These are phyloP conservation scores for Penicillium waksmanii DNA, from an alignment of 495 filamentous ascomycete species.

Conservation along the genomic window DNA sequence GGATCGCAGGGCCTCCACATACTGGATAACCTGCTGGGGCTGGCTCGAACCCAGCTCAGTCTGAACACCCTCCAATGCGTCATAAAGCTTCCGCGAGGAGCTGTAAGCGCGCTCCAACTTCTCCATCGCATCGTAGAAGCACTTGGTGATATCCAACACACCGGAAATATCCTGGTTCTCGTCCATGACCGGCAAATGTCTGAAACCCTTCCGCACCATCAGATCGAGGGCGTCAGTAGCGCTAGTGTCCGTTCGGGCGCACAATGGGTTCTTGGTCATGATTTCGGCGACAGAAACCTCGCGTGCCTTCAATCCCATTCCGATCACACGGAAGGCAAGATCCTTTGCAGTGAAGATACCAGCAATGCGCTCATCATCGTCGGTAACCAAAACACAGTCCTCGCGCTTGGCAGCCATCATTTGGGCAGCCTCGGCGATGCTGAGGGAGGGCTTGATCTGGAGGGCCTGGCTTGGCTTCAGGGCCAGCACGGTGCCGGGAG, in stretches of 20 bases:
- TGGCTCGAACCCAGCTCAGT: slow-evolving; percentile 95
- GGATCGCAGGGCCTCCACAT: slow-evolving; percentile 89
- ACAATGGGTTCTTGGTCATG: slow-evolving; percentile 99
- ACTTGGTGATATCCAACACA: slow-evolving; percentile 98
- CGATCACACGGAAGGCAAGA: slow-evolving; percentile 94
- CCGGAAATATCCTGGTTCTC: slow-evolving; percentile 99
- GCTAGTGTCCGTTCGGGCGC: slow-evolving; percentile 95
- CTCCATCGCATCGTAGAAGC: slow-evolving; percentile 99
- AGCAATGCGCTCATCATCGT: slow-evolving; percentile 95
- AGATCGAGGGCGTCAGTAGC: slow-evolving; percentile 96
- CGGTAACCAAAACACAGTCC: slow-evolving; percentile 98
- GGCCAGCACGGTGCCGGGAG: slow-evolving; percentile 92
- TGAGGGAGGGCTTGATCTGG: slow-evolving; percentile 95
- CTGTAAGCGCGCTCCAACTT: slow-evolving; percentile 96
- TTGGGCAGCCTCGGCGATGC: slow-evolving; percentile 94
- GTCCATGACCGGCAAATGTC: slow-evolving; percentile 98
- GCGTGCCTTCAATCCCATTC: slow-evolving; percentile 85
- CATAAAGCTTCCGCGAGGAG: slow-evolving; percentile 94
- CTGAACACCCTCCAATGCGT: slow-evolving; percentile 98
- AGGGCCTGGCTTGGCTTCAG: slow-evolving; percentile 93
- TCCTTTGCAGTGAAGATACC: slow-evolving; percentile 99
- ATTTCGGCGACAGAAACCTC: slow-evolving; percentile 94
- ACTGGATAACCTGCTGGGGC: slow-evolving; percentile 97
- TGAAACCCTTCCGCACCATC: slow-evolving; percentile 97
- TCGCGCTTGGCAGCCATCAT: slow-evolving; percentile 99